Conservation (phyloP, 2,329 filamentous ascomycete genomes). For the Paraphoma chrysanthemicola region DNA sequence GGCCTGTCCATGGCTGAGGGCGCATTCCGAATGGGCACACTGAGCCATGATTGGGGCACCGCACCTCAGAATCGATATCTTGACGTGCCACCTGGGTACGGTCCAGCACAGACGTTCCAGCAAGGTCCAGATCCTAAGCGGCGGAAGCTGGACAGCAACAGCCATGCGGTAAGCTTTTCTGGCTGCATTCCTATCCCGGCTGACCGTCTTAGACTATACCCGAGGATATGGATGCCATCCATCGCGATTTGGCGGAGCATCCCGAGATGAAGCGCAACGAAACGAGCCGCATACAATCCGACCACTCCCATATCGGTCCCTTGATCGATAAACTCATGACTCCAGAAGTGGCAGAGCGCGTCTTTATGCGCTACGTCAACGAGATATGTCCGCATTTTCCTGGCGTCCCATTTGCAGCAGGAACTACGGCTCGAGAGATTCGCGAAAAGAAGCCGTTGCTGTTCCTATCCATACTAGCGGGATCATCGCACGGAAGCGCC, state of each 20-base stretch:
- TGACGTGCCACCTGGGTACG: slow-evolving; percentile 41
- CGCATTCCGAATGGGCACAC: slow-evolving; percentile 31
- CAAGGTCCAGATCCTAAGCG: slow-evolving; percentile 42
- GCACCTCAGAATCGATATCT: slow-evolving; percentile 21
- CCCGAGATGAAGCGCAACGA: slow-evolving; percentile 41
- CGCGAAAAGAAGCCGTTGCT: slow-evolving; percentile 66
- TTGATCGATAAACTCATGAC: slow-evolving; percentile 58
- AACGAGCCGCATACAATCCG: slow-evolving; percentile 37
- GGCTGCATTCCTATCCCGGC: not conserved
- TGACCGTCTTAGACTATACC: slow-evolving; percentile 30
- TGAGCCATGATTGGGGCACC: slow-evolving; percentile 41
- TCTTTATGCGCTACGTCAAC: slow-evolving; percentile 65
- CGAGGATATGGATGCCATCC: slow-evolving; percentile 47
- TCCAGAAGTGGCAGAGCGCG: slow-evolving; percentile 57
- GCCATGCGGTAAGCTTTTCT: slow-evolving; percentile 17
- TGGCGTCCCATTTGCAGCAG: slow-evolving; percentile 63
- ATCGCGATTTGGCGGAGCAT: slow-evolving; percentile 45
- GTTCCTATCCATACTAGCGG: slow-evolving; percentile 64
- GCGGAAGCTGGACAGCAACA: slow-evolving; percentile 36
- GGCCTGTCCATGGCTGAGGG: slow-evolving; percentile 27
- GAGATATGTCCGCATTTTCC: slow-evolving; percentile 64
- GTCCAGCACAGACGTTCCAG: slow-evolving; percentile 38
- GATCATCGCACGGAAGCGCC: slow-evolving; percentile 57
- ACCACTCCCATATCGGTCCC: slow-evolving; percentile 47
- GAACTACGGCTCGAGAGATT: slow-evolving; percentile 61